Evolutionary conservation across 352 stramenopile genomes (phyloP).

Genomic region (Pythium biforme): DNA sequence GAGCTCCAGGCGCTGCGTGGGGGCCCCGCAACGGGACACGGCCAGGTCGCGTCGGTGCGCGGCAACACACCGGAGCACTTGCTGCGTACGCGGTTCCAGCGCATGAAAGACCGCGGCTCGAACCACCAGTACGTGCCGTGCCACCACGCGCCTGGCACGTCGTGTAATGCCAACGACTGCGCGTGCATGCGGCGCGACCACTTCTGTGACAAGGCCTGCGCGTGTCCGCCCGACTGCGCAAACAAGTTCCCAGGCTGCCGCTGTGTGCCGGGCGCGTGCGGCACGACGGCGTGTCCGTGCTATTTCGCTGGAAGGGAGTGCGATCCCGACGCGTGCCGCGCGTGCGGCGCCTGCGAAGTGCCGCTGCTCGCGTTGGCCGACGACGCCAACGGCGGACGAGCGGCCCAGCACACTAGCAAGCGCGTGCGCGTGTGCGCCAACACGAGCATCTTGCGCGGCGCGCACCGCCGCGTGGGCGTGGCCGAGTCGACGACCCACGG

Average conservation of each 20-base stretch:
- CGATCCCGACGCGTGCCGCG: conserved; percentile 61
- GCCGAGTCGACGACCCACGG: conserved; percentile 65
- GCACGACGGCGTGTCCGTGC: conserved; percentile 60
- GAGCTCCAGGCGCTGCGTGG: conserved; percentile 18
- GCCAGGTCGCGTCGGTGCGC: conserved; percentile 29
- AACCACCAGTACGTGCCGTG: conserved; percentile 78
- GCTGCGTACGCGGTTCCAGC: conserved; percentile 63
- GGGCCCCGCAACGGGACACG: conserved; percentile 9
- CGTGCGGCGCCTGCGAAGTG: conserved; percentile 67
- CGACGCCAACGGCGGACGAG: conserved; percentile 13
- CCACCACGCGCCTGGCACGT: conserved; percentile 39
- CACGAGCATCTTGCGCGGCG: conserved; percentile 64
- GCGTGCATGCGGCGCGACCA: conserved; percentile 82
- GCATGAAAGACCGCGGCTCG: conserved; percentile 76
- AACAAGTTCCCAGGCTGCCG: conserved; percentile 78
- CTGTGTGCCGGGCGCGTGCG: conserved; percentile 56
- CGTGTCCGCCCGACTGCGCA: conserved; percentile 60
- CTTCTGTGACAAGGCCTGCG: conserved; percentile 72
- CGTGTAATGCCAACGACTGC: conserved; percentile 64
- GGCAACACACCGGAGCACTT: conserved; percentile 74
- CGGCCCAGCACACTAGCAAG: conserved; percentile 26
- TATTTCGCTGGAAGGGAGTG: conserved; percentile 72
- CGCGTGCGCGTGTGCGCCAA: conserved; percentile 63
- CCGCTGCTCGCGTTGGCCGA: conserved; percentile 42
- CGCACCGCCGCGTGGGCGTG: conserved; percentile 51